Percentiles rank a stretch among this genome's conserved stretches.
phyloP scores from a whole-genome alignment of 805 yeast species.

The Metschnikowia noctiluminum region DNA sequence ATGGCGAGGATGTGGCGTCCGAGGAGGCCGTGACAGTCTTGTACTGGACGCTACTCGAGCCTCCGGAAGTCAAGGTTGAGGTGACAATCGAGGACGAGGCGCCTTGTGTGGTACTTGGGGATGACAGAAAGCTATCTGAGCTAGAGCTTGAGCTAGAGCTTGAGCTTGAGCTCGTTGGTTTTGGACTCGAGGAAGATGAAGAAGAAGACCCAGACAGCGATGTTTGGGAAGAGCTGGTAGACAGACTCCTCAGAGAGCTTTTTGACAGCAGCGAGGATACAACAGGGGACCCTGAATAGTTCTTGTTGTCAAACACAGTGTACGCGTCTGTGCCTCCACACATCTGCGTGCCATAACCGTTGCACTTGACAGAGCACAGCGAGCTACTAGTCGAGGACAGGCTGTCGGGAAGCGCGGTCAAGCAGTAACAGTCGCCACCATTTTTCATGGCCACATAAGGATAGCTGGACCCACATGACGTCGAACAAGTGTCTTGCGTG shows the following conservation, averaged over 20 bases:
- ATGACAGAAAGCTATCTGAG: constrained; percentile 2
- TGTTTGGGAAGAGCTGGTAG: background rate
- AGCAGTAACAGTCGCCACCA: constrained; percentile 40
- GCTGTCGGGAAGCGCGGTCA: constrained; percentile 26
- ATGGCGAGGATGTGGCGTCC: constrained; percentile 6
- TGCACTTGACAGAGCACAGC: constrained; percentile 31
- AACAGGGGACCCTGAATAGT: constrained; percentile 16
- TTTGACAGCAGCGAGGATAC: constrained; percentile 3
- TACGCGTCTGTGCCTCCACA: constrained; percentile 40
- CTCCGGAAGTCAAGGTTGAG: constrained; percentile 1
- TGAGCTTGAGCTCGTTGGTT: background rate
- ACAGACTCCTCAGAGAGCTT: constrained; percentile 5
- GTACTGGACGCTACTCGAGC: constrained; percentile 3
- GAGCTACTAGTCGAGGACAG: constrained; percentile 10
- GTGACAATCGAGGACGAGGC: background rate
- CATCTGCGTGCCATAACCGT: constrained; percentile 30
- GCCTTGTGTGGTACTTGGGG: background rate
- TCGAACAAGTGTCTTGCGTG: constrained; percentile 28
- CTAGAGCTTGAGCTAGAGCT: constrained; percentile 7
- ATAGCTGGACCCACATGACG: constrained; percentile 27
- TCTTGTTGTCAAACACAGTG: constrained; percentile 21
- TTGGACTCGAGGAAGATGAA: background rate
- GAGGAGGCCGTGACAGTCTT: constrained; percentile 16
- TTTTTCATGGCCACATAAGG: constrained; percentile 36
- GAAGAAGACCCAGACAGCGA: background rate